Conservation (phyloP, 192 early-diverging fungal genomes). For the Mortierella antarctica region DNA sequence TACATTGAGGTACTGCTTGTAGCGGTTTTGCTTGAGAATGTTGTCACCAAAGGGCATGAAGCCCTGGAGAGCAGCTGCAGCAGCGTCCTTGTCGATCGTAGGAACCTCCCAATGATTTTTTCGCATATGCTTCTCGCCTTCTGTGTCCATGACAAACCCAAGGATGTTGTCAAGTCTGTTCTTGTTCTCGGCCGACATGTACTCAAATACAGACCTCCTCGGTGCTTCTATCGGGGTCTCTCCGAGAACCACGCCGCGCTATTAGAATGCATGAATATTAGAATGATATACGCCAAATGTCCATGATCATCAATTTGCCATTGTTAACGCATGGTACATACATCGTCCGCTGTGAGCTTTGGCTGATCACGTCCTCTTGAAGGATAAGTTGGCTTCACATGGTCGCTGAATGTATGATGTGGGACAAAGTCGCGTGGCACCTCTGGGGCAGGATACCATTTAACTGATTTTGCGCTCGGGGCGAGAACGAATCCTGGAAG, state of each 20-base stretch:
- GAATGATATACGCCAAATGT: background rate
- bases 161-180: conserved; percentile 67
- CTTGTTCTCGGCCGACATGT: conserved; percentile 73
- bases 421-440: conserved; percentile 39
- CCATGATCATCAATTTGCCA: background rate
- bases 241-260: conserved; percentile 74
- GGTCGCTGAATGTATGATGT: conserved; percentile 11
- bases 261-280: conserved; percentile 33
- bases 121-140: conserved; percentile 43
- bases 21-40: conserved; percentile 76
- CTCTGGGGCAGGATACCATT: conserved; percentile 56
- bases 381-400: conserved; percentile 1
- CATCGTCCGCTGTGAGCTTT: conserved; percentile 49
- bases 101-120: conserved; percentile 53
- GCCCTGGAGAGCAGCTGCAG: conserved; percentile 75
- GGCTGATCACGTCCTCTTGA: background rate
- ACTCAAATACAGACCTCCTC: conserved; percentile 77
- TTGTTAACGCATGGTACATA: background rate
- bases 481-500: conserved; percentile 66
- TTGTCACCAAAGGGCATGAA: conserved; percentile 84
- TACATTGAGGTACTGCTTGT: conserved; percentile 74
- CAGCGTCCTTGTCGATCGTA: conserved; percentile 71
- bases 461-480: conserved; percentile 34
- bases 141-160: conserved; percentile 46
- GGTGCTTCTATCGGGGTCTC: conserved; percentile 75